These are phyloP conservation scores for Colletotrichum destructivum DNA, from an alignment of 2,329 filamentous ascomycete species.

Conservation along the genomic window DNA sequence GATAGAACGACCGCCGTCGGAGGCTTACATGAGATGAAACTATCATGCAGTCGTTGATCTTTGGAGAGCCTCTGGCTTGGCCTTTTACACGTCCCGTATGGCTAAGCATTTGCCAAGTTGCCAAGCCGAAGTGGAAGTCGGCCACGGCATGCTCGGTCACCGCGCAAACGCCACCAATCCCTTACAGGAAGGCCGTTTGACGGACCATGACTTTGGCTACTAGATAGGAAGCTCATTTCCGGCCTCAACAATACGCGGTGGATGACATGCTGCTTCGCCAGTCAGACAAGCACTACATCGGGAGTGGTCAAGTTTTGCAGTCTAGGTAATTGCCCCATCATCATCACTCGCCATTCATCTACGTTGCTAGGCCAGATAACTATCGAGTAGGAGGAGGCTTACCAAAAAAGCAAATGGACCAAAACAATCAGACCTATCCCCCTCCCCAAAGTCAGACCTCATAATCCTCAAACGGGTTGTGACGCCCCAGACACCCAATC, in stretches of 20 bases:
- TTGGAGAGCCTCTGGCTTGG: constrained; percentile 20
- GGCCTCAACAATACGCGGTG: not conserved
- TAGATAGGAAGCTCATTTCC: not conserved
- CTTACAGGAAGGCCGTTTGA: constrained; percentile 16
- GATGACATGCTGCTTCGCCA: not conserved
- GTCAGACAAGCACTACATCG: not conserved
- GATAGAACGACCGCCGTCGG: not conserved
- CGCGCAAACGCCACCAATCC: constrained; percentile 1
- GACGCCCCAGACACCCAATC: constrained; percentile 17
- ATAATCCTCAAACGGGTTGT: constrained; percentile 10
- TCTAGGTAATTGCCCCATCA: too few species aligned
- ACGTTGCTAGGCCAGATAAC: too few species aligned
- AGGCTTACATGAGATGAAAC: not conserved
- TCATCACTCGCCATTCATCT: too few species aligned
- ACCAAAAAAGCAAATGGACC: rapidly evolving
- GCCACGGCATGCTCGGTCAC: not conserved
- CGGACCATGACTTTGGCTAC: not conserved
- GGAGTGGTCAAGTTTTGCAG: not conserved
- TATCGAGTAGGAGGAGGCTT: too few species aligned
- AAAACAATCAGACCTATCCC: not conserved
- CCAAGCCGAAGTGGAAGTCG: constrained; percentile 21
- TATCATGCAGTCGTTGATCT: not conserved
- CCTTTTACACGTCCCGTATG: not conserved
- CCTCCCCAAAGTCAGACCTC: not conserved
- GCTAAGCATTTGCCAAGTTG: constrained; percentile 35